Base-by-base conservation (phyloP, 2,329 filamentous ascomycete genomes). In the Dactylellina cionopaga region DNA sequence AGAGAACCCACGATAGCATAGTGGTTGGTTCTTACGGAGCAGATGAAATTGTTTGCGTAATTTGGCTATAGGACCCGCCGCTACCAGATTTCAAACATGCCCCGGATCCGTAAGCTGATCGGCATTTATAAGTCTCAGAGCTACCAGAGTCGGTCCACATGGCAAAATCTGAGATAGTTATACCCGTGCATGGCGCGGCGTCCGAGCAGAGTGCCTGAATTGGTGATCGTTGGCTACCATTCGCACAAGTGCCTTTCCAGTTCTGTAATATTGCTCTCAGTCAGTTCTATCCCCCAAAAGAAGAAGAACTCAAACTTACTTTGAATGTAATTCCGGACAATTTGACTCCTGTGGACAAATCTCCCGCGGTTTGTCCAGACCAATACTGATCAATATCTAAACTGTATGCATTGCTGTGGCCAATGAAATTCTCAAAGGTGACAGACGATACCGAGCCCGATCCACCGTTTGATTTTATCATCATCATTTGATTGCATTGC, bases 251-350 rank as follows among this genome's bases (percentile, higher is more conserved):
- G 13, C 74, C 74, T 4, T 66, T 75, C 74, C 74, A 75, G 60
- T 74, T 73, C 13, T 51, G 66, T 73, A 79, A 79, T 3, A n/a
- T n/a, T n/a, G 71, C 74, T 2, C 78, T 71, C 13, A 59, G 35
- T 24, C 56, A 73, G 6, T n/a, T n/a, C n/a, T 78, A 59, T n/a
- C 70, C 52, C 1, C 78, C 77, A 1, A 77, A 77, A 7, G 6
- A 15, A 41, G 2, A 76, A 77, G 0, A 74, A 78, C 54, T 78
- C 66, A 5, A 77, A 77, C 0, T 75, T 75, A 1, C 27, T 72
- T 13, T 44, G 59, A 17, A 19, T 7, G 54, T 74, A 68, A 68
- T 68, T 60, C 46, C 65, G 1, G 47, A 17, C n/a, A 31, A 29
- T 5, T 24, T 15, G n/a, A 52, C 31, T 19, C 31, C 31, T 3